Conservation (phyloP, 2,329 filamentous ascomycete species). For the Neoscytalidium dimidiatum region DNA sequence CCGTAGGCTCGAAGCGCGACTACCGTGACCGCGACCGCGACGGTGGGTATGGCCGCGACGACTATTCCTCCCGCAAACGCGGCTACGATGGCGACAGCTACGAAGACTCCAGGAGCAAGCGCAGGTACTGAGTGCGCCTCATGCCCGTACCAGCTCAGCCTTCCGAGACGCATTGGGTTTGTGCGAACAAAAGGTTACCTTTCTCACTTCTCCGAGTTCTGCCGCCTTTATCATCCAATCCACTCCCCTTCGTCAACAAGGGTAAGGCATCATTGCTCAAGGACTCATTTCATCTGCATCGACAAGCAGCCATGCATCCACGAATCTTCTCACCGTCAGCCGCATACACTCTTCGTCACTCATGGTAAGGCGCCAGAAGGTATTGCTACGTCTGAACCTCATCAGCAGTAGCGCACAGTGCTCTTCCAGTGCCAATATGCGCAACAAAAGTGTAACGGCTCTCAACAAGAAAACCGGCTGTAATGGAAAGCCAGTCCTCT, state of each 20-base stretch:
- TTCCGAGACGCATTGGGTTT: conserved; percentile 11
- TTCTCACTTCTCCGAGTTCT: conserved; percentile 14
- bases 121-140: conserved; percentile 49
- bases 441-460: neutral
- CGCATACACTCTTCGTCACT: neutral
- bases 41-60: conserved; percentile 27
- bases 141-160: conserved; percentile 11
- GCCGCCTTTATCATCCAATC: neutral
- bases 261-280: conserved; percentile 14
- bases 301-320: neutral
- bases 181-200: conserved; percentile 20
- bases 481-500: neutral
- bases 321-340: neutral
- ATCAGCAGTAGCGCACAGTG: neutral
- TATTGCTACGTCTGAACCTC: conserved; percentile 10
- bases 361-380: conserved; percentile 16
- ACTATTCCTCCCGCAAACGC: conserved; percentile 55
- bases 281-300: conserved; percentile 1
- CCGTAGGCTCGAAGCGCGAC: conserved; percentile 69
- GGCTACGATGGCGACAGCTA: conserved; percentile 74
- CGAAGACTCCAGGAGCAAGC: conserved; percentile 69
- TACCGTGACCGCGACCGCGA: conserved; percentile 44
- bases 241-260: conserved; percentile 19
- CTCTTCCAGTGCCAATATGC: neutral
- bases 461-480: neutral